Conservation (phyloP, 2,329 filamentous ascomycete species). For the Plectosphaerella plurivora region DNA sequence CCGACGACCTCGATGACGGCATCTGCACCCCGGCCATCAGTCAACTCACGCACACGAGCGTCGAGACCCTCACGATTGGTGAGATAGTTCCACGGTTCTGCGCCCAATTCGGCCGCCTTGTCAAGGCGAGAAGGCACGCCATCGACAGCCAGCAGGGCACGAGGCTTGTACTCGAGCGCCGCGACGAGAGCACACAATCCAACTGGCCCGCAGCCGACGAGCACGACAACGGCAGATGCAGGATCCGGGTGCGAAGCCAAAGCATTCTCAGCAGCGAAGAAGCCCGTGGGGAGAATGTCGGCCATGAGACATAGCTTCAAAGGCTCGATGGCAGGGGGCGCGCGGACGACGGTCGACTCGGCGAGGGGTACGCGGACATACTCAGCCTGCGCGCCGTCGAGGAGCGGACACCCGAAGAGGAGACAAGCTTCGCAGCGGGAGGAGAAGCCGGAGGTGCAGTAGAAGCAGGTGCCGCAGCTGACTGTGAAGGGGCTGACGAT, state of each 20-base stretch:
- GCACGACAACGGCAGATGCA: constrained; percentile 47
- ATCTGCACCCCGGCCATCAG: constrained; percentile 68
- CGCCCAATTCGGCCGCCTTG: constrained; percentile 68
- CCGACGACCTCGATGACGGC: constrained; percentile 65
- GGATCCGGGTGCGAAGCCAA: not conserved
- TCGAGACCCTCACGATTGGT: constrained; percentile 60
- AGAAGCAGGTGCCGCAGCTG: constrained; percentile 67
- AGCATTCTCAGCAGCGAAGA: constrained; percentile 60
- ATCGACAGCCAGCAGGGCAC: constrained; percentile 74
- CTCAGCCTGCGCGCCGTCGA: constrained; percentile 83
- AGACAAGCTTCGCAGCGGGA: constrained; percentile 74
- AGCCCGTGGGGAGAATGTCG: constrained; percentile 87
- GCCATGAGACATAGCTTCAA: constrained; percentile 65
- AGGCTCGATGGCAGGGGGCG: constrained; percentile 28
- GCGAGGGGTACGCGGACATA: constrained; percentile 80
- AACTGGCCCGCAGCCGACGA: constrained; percentile 82
- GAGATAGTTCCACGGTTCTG: constrained; percentile 77
- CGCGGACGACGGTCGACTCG: constrained; percentile 72
- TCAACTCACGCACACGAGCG: constrained; percentile 68
- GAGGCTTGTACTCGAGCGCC: constrained; percentile 68
- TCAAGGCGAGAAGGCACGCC: constrained; percentile 70
- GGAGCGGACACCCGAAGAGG: constrained; percentile 85
- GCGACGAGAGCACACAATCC: constrained; percentile 80
- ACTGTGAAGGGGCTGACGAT: constrained; percentile 89
- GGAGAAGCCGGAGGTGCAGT: constrained; percentile 72